Percentiles rank a stretch among this genome's conserved stretches.
These are phyloP conservation scores for Nidularia pulvinata DNA, from an alignment of 768 basidiomycete genomes.

Conservation along the genomic window DNA sequence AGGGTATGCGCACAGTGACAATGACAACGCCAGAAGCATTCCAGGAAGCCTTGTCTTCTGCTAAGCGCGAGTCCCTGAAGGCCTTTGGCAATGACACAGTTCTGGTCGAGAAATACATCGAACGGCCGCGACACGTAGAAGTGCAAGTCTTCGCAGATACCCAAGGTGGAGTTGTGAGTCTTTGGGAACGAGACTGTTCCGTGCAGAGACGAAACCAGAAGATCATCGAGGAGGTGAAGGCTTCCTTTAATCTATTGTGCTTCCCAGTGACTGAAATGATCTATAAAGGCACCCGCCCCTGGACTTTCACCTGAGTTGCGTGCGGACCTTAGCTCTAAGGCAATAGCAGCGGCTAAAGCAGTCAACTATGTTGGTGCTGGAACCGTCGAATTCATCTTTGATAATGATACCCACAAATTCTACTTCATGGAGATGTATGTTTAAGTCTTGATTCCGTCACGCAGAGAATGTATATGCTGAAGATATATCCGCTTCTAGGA, in stretches of 20 bases:
- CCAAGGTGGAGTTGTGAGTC: constrained; percentile 78
- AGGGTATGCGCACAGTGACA: constrained; percentile 88
- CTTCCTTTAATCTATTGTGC: constrained; percentile 3
- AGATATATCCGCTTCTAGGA: constrained; percentile 43
- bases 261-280: neutral
- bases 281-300: constrained; percentile 81
- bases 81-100: constrained; percentile 88
- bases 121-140: constrained; percentile 88
- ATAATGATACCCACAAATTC: constrained; percentile 84
- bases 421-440: constrained; percentile 96
- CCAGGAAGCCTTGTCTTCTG: constrained; percentile 79
- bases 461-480: neutral
- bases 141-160: constrained; percentile 94
- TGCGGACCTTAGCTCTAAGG: constrained; percentile 81
- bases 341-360: constrained; percentile 90
- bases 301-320: constrained; percentile 80
- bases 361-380: constrained; percentile 92
- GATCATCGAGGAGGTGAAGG: constrained; percentile 82
- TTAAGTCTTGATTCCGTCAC: neutral
- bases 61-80: constrained; percentile 86
- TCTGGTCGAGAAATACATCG: constrained; percentile 87
- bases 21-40: constrained; percentile 64
- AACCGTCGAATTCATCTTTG: constrained; percentile 97
- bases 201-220: constrained; percentile 95
- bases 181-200: constrained; percentile 96